These are phyloP conservation scores for Thielaviopsis cerberus DNA, from an alignment of 2,329 filamentous ascomycete genomes.

Conservation along the genomic window DNA sequence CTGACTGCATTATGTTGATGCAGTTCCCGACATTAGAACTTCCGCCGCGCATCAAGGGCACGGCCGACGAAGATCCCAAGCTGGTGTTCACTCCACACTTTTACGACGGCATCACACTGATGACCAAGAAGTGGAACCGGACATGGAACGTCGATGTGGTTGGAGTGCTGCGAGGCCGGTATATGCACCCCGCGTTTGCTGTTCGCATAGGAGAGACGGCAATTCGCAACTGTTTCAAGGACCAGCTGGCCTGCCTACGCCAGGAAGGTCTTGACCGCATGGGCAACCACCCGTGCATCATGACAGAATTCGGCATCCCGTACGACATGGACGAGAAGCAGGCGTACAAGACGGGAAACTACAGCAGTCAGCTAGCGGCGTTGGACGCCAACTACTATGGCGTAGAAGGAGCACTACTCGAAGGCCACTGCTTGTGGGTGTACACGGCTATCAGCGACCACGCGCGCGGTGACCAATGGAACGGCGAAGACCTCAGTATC, in stretches of 20 bases:
- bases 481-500: slow-evolving; percentile 89
- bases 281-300: slow-evolving; percentile 71
- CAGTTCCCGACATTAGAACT: slow-evolving; percentile 86
- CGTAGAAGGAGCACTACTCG: slow-evolving; percentile 63
- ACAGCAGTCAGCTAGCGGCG: slow-evolving; percentile 75
- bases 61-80: slow-evolving; percentile 68
- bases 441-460: slow-evolving; percentile 76
- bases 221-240: slow-evolving; percentile 79
- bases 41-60: slow-evolving; percentile 73
- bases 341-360: slow-evolving; percentile 90
- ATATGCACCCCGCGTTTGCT: slow-evolving; percentile 74
- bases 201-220: slow-evolving; percentile 85
- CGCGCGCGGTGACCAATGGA: slow-evolving; percentile 83
- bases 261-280: slow-evolving; percentile 78
- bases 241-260: slow-evolving; percentile 66
- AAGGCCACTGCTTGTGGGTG: slow-evolving; percentile 78
- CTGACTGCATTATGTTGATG: slow-evolving; percentile 70
- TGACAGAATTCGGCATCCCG: slow-evolving; percentile 92
- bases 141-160: slow-evolving; percentile 95
- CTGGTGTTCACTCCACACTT: slow-evolving; percentile 91
- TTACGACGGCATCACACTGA: slow-evolving; percentile 88
- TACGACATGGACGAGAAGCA: slow-evolving; percentile 98
- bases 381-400: slow-evolving; percentile 95
- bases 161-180: slow-evolving; percentile 74
- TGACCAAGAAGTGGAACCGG: slow-evolving; percentile 98